Base-by-base conservation (phyloP, 768 basidiomycete species). In the Botryobasidium botryosum region DNA sequence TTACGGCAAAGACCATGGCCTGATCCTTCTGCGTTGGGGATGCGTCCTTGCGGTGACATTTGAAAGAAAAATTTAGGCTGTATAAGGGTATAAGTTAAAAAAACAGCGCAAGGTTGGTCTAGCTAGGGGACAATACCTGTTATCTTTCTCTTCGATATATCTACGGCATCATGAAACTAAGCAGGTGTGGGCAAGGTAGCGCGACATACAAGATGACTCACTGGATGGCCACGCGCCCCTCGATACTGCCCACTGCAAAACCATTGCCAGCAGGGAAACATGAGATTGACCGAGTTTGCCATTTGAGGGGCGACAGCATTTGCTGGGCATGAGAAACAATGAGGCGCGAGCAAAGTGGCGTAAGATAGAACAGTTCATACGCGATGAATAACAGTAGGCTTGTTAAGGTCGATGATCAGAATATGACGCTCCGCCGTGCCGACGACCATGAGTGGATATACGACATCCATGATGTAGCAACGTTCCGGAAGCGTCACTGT, bases 51-150 rank as follows among this genome's bases (percentile, higher is more conserved):
- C 77, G 71, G 60, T 83, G 74, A 52, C 82, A 82, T 56, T 83
- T 86, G 69, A 91, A 91, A 2, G 84, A 85, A 59, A 86, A 90
- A 58, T 86, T 88, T 55, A 72, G 70, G 42, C 77, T 77, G 44
- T 18, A 36, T 8, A n/a, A 46, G 15, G 24, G 12, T 8, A 37
- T 37, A 20, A 8, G 27, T 33, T 33, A 18, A 33, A 33, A 12
- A 13, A 29, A 24, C 35, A 35, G 40, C 23, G 40, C 52, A 35
- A 23, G 33, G 8, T 29, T 26, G 33, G 17, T 44, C 29, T 38
- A 29, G 23, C 18, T 23, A 47, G 12, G 31, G 13, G 20, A 58
- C 68, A n/a, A 59, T 52, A 82, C 80, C 67, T 60, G 49, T 68
- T 62, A 50, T 88, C 80, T 56, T 86, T 87, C 6, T 88, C 84